A percentile compares a stretch with the other conserved stretches of the same genome.
These are phyloP conservation scores for Elasticomyces elasticus DNA, from an alignment of 495 filamentous ascomycete species.

Conservation along the genomic window DNA sequence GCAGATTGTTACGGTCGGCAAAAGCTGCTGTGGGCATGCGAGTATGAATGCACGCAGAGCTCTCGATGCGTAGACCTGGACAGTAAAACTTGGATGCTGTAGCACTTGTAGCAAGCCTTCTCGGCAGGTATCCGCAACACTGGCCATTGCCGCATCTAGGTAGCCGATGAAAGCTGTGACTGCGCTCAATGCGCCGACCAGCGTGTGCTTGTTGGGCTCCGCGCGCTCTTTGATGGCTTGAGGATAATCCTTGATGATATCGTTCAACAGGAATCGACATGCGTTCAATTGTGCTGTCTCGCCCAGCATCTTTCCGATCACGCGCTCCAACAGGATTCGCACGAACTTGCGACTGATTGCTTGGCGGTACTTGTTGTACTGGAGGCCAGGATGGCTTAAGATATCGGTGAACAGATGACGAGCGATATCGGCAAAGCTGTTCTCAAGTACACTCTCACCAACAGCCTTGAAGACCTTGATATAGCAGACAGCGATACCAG, in stretches of 20 bases:
- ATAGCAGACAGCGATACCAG: slow-evolving; percentile 81
- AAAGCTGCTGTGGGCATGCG: slow-evolving; percentile 80
- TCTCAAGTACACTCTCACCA: slow-evolving; percentile 65
- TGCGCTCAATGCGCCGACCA: slow-evolving; percentile 70
- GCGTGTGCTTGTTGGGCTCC: slow-evolving; percentile 78
- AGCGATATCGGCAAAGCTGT: slow-evolving; percentile 67
- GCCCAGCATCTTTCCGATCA: slow-evolving; percentile 75
- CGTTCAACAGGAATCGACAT: slow-evolving; percentile 72
- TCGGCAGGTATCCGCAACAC: slow-evolving; percentile 66
- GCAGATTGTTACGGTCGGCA: slow-evolving; percentile 86
- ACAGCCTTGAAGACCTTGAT: slow-evolving; percentile 64
- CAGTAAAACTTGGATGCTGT: slow-evolving; percentile 90
- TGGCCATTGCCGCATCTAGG: slow-evolving; percentile 69
- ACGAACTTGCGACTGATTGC: slow-evolving; percentile 78
- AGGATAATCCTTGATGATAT: slow-evolving; percentile 87
- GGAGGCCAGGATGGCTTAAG: slow-evolving; percentile 63
- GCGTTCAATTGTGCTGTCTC: slow-evolving; percentile 79
- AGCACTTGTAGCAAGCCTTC: slow-evolving; percentile 85
- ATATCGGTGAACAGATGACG: slow-evolving; percentile 73
- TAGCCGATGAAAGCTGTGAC: slow-evolving; percentile 67
- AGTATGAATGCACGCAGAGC: slow-evolving; percentile 80
- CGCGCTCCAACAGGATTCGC: slow-evolving; percentile 71
- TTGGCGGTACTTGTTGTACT: slow-evolving; percentile 77
- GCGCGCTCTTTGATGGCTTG: slow-evolving; percentile 83
- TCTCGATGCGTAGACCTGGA: slow-evolving; percentile 78